Evolutionary conservation across 495 filamentous ascomycete species (phyloP).

Genomic region (Podospora australis): DNA sequence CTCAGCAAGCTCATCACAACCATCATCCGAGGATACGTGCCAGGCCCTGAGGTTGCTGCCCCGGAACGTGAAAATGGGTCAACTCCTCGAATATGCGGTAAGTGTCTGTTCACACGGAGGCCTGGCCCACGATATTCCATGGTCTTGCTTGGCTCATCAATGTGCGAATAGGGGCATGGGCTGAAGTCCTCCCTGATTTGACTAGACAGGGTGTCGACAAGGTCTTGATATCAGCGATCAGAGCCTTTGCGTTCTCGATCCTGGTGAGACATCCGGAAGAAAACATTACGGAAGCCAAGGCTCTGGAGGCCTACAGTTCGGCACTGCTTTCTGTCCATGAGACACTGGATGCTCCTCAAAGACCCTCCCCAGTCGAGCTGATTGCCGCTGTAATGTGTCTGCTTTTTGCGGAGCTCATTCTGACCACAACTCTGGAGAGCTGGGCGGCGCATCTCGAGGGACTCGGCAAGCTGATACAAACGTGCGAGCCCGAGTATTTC

Average conservation of each 20-base stretch:
- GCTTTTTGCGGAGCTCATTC: constrained; percentile 27
- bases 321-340: constrained; percentile 25
- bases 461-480: constrained; percentile 22
- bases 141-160: neutral
- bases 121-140: too few species aligned
- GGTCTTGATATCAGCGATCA: constrained; percentile 23
- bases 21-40: constrained; percentile 14
- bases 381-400: constrained; percentile 35
- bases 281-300: constrained; percentile 6
- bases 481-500: constrained; percentile 21
- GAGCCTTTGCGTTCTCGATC: constrained; percentile 26
- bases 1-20: constrained; percentile 10
- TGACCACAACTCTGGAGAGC: constrained; percentile 20
- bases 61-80: neutral
- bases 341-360: constrained; percentile 12
- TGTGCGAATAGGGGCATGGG: constrained; percentile 16
- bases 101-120: neutral
- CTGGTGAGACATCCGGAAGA: constrained; percentile 9
- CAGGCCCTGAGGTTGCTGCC: neutral
- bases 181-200: constrained; percentile 30
- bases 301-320: constrained; percentile 18
- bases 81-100: constrained; percentile 31
- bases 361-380: constrained; percentile 12
- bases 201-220: constrained; percentile 1
- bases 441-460: constrained; percentile 28